phyloP scores from a whole-genome alignment of 176 grass and related monocot species.

The Thalia dealbata region DNA sequence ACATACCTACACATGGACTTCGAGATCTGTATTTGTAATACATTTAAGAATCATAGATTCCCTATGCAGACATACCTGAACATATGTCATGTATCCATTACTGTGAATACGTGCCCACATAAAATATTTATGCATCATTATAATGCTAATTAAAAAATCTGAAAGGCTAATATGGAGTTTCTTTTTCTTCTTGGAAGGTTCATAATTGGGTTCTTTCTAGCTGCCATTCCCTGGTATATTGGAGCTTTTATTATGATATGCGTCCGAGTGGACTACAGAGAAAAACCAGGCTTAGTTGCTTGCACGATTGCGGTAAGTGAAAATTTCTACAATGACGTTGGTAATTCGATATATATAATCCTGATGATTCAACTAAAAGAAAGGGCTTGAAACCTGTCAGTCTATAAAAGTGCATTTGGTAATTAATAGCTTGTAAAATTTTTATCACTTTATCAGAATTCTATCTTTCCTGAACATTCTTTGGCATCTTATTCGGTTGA shows the following conservation, averaged over 20 bases:
- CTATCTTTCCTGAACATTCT: no score
- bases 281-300: conserved; percentile 74
- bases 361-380: no score
- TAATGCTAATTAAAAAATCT: conserved; percentile 4
- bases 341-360: no score
- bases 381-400: neutral
- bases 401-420: neutral
- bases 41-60: no score
- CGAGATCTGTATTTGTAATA: neutral
- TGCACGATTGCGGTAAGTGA: conserved; percentile 70
- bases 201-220: conserved; percentile 78
- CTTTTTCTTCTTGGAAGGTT: conserved; percentile 35
- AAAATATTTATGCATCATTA: neutral
- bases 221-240: conserved; percentile 78
- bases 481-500: no score
- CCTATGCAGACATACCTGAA: neutral
- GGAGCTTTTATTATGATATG: conserved; percentile 65
- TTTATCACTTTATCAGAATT: no score
- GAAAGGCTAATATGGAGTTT: conserved; percentile 8
- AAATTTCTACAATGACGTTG: neutral
- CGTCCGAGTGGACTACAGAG: conserved; percentile 58
- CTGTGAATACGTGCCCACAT: neutral
- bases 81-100: neutral
- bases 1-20: neutral
- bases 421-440: neutral